A percentile compares a stretch with the other conserved stretches of the same genome.
Conservation (phyloP, 2,329 filamentous ascomycete genomes). For the Epichloe typhina region DNA sequence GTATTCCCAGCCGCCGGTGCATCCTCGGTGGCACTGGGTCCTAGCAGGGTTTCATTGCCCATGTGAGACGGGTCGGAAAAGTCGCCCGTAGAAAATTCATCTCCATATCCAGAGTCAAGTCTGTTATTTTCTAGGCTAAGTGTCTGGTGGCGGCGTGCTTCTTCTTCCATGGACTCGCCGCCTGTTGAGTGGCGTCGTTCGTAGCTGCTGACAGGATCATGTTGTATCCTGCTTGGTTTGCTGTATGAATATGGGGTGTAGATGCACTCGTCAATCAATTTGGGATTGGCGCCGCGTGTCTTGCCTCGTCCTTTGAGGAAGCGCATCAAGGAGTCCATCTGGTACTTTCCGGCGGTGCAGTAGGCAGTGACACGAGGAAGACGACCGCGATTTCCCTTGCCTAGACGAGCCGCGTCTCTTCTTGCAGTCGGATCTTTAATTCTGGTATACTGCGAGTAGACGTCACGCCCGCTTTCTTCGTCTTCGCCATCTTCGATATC, state of each 20-base stretch:
- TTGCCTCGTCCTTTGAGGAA: slow-evolving; percentile 79
- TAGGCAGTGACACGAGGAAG: slow-evolving; percentile 91
- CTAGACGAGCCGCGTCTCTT: slow-evolving; percentile 79
- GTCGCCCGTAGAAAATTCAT: slow-evolving; percentile 15
- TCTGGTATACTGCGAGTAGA: slow-evolving; percentile 93
- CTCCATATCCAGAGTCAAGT: slow-evolving; percentile 18
- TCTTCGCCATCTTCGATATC: slow-evolving; percentile 66
- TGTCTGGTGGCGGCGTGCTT: slow-evolving; percentile 36
- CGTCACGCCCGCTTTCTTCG: slow-evolving; percentile 85
- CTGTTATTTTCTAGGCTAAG: slow-evolving; percentile 41
- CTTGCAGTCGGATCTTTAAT: slow-evolving; percentile 94
- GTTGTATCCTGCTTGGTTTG: slow-evolving; percentile 20
- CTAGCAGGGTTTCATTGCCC: slow-evolving; percentile 21
- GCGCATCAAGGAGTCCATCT: slow-evolving; percentile 77
- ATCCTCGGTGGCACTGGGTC: slow-evolving; percentile 21
- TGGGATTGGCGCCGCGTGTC: slow-evolving; percentile 68
- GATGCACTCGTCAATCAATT: slow-evolving; percentile 93
- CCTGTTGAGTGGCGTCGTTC: slow-evolving; percentile 68
- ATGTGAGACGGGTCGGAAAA: slow-evolving; percentile 15
- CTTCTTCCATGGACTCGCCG: slow-evolving; percentile 37
- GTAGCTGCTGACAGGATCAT: slow-evolving; percentile 30
- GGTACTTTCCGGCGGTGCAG: slow-evolving; percentile 85
- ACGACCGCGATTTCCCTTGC: slow-evolving; percentile 80
- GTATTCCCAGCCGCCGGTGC: slow-evolving; percentile 30
- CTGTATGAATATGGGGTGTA: slow-evolving; percentile 87